Conservation (phyloP, 192 early-diverging fungal species). For the Spizellomyces punctatus region DNA sequence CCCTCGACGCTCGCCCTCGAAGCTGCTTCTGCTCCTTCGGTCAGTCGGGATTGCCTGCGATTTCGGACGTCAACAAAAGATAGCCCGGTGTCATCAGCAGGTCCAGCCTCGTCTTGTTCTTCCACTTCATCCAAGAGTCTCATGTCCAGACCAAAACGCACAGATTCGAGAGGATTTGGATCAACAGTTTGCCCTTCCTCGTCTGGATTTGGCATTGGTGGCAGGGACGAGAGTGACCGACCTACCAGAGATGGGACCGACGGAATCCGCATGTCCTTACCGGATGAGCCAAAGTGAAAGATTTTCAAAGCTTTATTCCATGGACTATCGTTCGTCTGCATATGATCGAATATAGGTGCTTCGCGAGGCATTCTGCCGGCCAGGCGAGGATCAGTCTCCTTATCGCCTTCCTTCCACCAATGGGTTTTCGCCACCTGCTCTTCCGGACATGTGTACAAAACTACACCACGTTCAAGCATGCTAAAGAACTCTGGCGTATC, state of each 20-base stretch:
- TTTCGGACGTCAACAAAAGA: constrained; percentile 6
- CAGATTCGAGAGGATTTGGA: not conserved
- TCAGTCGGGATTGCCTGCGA: constrained; percentile 10
- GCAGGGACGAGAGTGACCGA: constrained; percentile 11
- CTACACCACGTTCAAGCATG: constrained; percentile 18
- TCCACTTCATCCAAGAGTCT: not conserved
- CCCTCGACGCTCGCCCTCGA: not conserved
- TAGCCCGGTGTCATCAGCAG: not conserved
- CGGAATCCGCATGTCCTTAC: not conserved
- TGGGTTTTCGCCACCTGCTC: constrained; percentile 36
- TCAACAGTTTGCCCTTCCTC: not conserved
- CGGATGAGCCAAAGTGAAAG: not conserved
- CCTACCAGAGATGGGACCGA: constrained; percentile 19
- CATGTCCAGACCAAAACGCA: constrained; percentile 1
- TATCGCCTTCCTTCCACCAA: constrained; percentile 33
- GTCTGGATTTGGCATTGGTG: constrained; percentile 5
- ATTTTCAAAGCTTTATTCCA: not conserved
- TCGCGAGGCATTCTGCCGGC: not conserved
- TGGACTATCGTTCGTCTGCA: not conserved
- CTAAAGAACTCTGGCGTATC: constrained; percentile 6
- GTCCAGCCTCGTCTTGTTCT: not conserved
- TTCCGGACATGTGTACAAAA: constrained; percentile 44
- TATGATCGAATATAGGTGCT: no score
- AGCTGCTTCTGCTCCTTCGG: not conserved
- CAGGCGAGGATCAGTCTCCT: not conserved